Evolutionary conservation across 2,329 filamentous ascomycete species (phyloP).

Genomic region (Harringtonia lauricola): DNA sequence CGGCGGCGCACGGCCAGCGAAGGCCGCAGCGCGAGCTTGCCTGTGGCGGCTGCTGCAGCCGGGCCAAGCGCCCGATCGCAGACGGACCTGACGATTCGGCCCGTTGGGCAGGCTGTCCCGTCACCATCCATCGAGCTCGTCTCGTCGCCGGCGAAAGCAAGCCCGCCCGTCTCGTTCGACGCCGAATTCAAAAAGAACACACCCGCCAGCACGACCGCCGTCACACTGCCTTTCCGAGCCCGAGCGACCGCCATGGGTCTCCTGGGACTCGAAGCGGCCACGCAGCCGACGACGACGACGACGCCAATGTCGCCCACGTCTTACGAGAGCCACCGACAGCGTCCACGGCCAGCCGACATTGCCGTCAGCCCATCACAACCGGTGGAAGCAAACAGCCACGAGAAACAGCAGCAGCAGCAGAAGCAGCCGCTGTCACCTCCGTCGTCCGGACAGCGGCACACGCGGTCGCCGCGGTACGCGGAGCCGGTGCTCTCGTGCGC

Average conservation of each 20-base stretch:
- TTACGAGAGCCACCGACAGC: no score
- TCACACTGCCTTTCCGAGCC: slow-evolving; percentile 23
- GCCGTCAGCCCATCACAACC: background rate
- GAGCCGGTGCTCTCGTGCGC: slow-evolving; percentile 69
- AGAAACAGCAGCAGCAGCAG: background rate
- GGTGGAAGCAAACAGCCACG: background rate
- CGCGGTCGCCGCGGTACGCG: slow-evolving; percentile 7
- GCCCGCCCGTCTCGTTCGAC: slow-evolving; percentile 30
- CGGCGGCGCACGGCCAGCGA: slow-evolving; percentile 43
- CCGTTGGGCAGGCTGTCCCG: slow-evolving; percentile 8
- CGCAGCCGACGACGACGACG: background rate
- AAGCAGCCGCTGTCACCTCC: background rate
- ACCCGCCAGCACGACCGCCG: slow-evolving; percentile 21
- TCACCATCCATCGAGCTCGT: background rate
- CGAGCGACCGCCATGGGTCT: slow-evolving; percentile 13
- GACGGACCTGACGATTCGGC: slow-evolving; percentile 46
- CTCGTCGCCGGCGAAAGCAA: slow-evolving; percentile 17
- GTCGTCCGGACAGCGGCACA: background rate
- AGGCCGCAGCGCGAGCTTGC: slow-evolving; percentile 42
- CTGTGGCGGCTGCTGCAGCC: slow-evolving; percentile 26
- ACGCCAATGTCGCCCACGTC: background rate
- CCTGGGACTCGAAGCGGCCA: background rate
- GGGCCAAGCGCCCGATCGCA: slow-evolving; percentile 49
- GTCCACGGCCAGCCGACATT: background rate
- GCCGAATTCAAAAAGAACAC: no score